These are phyloP conservation scores for Aspergillus udagawae DNA, from an alignment of 2,329 filamentous ascomycete genomes.

Conservation along the genomic window DNA sequence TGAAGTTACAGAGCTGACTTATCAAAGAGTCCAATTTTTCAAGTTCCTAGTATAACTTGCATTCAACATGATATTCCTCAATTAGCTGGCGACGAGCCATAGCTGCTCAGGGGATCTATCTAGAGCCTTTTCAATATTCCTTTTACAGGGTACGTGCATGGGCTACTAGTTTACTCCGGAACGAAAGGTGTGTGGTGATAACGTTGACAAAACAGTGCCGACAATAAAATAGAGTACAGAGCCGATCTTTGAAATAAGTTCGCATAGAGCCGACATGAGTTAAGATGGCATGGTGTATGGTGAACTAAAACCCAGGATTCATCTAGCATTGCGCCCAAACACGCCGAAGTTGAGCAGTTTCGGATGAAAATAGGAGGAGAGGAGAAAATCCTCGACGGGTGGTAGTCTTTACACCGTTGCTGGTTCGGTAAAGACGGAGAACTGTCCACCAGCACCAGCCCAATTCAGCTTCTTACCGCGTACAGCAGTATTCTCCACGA, in stretches of 20 bases:
- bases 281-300: not conserved
- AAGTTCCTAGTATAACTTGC: not conserved
- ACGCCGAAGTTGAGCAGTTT: not conserved
- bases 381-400: not conserved
- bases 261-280: not conserved
- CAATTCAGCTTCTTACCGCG: conserved; percentile 68
- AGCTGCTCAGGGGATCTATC: not conserved
- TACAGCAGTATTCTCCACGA: conserved; percentile 81
- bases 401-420: conserved; percentile 12
- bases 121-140: too few relatives aligned
- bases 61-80: not conserved
- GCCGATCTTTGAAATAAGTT: not conserved
- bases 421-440: conserved; percentile 39
- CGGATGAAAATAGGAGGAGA: not conserved
- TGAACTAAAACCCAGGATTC: not conserved
- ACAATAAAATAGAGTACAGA: not conserved
- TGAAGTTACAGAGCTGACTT: not conserved
- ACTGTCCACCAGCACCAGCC: conserved; percentile 88
- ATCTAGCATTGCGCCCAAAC: not conserved
- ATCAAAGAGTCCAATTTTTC: too few relatives aligned
- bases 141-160: not conserved
- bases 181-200: not conserved
- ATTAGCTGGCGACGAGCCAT: not conserved
- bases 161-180: not conserved
- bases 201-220: not conserved